phyloP scores from a whole-genome alignment of 768 basidiomycete genomes.

The Trametes cubensis region DNA sequence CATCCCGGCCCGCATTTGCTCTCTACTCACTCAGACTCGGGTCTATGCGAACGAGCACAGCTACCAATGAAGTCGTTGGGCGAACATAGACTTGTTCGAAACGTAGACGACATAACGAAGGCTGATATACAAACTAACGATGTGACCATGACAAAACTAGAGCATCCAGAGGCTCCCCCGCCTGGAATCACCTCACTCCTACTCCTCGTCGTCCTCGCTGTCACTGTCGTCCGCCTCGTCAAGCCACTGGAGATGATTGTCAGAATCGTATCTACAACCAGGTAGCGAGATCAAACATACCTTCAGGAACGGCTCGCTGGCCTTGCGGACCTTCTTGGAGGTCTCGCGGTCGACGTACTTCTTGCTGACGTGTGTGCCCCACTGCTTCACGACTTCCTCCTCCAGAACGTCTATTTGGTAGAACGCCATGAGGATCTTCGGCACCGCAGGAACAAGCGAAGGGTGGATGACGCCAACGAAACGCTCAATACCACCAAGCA shows the following conservation, averaged over 20 bases:
- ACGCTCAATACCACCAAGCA: conserved; percentile 92
- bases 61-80: not conserved
- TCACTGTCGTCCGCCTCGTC: conserved; percentile 86
- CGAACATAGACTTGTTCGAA: too few relatives aligned
- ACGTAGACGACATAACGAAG: not conserved
- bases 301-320: conserved; percentile 93
- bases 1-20: not conserved
- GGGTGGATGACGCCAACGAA: conserved; percentile 76
- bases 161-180: not conserved
- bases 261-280: conserved; percentile 1
- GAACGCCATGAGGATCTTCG: conserved; percentile 91
- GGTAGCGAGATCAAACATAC: conserved; percentile 40
- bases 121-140: not conserved
- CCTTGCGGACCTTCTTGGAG: conserved; percentile 95
- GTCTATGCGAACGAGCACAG: too few relatives aligned
- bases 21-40: too few relatives aligned
- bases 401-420: conserved; percentile 93
- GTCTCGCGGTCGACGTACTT: conserved; percentile 95
- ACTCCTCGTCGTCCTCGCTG: conserved; percentile 38
- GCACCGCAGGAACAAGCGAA: conserved; percentile 69
- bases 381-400: conserved; percentile 85
- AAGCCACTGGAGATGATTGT: conserved; percentile 63
- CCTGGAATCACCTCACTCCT: not conserved
- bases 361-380: conserved; percentile 96
- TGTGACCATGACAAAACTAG: not conserved